Conservation (phyloP, 768 basidiomycete species). For the Pleurotus tuoliensis region DNA sequence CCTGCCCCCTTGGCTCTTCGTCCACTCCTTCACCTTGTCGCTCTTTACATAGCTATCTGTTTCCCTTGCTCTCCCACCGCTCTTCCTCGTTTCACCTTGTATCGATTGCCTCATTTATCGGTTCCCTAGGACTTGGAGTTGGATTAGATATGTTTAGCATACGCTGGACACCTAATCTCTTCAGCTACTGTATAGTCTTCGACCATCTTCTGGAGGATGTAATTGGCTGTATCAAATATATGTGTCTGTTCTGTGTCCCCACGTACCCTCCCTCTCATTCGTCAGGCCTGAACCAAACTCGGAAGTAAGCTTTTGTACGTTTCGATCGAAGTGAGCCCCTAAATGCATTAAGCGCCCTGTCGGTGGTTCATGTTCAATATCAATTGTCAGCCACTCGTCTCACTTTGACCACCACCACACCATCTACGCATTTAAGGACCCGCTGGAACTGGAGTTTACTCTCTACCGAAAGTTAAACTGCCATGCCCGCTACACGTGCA, state of each 20-base stretch:
- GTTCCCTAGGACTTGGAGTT: conserved; percentile 1
- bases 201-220: background rate
- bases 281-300: no score
- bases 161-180: background rate
- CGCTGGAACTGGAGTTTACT: background rate
- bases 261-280: background rate
- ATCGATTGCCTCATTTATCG: background rate
- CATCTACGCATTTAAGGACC: background rate
- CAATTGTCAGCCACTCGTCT: no score
- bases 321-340: no score
- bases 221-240: conserved; percentile 6
- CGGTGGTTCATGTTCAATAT: no score
- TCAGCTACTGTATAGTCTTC: background rate
- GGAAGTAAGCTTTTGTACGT: no score
- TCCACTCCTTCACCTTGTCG: conserved; percentile 2
- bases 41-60: background rate
- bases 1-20: background rate
- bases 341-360: no score
- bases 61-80: background rate
- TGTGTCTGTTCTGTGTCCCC: background rate
- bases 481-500: conserved; percentile 28
- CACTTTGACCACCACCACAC: background rate
- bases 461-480: background rate
- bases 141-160: background rate
- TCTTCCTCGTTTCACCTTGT: background rate